Base-by-base conservation (phyloP, 2,329 filamentous ascomycete genomes). In the Leptoxyphium fumago region DNA sequence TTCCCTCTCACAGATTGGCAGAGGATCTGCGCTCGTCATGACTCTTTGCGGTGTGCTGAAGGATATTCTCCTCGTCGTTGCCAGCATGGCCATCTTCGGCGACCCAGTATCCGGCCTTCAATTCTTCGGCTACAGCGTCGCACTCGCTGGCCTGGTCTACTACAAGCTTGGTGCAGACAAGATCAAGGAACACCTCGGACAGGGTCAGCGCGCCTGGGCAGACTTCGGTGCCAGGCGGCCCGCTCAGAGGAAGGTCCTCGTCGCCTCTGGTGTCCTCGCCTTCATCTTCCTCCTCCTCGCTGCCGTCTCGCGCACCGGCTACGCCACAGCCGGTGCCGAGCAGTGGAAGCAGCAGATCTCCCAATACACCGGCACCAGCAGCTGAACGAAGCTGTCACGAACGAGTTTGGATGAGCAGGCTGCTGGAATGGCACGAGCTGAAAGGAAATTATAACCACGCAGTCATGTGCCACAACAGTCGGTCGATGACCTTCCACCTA, bases 11-110 rank as follows among this genome's bases (percentile, higher is more conserved):
- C 52, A 88, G 83, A 89, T 91, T 60, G 84, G 84, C 69, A 88
- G 84, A 71, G 89, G 84, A 13, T 89, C 84, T 1, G 84, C 84
- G 43, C 80, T 91, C 44, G 81, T 89, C 55, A 80, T 91, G 58
- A 91, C 85, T 29, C 80, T 91, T 40, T 89, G 82, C 60, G 84
- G 84, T 69, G 84, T 91, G 34, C 77, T 91, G 50, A 91, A 89
- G 74, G 84, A 91, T 64, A 84, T 91, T 46, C 74, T 91, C 56
- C 80, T 91, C 42, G 84, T 91, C 47, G 69, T 72, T 43, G 81
- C 82, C 39, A 87, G 82, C 48, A 86, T 88, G 77, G 64, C 84
- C 52, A 84, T 89, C 63, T 89, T 84, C 80, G 75, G 77, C 54
- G 84, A 84, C 50, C 76, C 80, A 42, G 80, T 89, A 50, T 77